Base-by-base conservation (phyloP, 306 rosid species). In the Pyrus bretschneideri region DNA sequence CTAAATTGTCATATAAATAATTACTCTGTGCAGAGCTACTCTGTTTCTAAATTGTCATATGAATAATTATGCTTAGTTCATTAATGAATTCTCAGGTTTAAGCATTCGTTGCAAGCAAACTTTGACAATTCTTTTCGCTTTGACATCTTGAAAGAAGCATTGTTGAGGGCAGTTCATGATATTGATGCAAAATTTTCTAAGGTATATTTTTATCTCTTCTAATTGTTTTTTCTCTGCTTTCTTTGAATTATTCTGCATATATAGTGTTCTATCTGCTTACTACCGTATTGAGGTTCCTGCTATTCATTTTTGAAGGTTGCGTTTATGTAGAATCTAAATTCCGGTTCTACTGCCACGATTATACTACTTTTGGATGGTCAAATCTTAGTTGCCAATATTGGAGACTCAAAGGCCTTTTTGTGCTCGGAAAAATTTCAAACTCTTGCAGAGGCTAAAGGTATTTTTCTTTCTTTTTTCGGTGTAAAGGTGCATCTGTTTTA, bases 341-440 rank as follows among this genome's bases (percentile, higher is more conserved):
- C 98, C 1, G 95, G 97, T 67, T 94, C 98, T 51, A 92, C 98
- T 0, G 97, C 98, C 49, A 89, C 96, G 52, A 49, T 90, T 75
- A 79, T 85, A 70, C 83, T 94, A 78, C 67, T 92, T 69, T 97
- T 96, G 23, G 95, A 92, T 72, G 98, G 87, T 78, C 93, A 92
- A 75, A 84, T 92, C 78, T 85, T 94, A 87, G 96, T 89, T 80
- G 98, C 96, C 67, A 94, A 94, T 80, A 80, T 94, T 79, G 97
- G 98, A 85, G 98, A 94, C 82, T 92, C 96, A 27, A 92, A 94
- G 87, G 96, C 94, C 68, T 85, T 94, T 62, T 81, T 94, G 86
- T 94, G 98, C 89, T 87, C 96, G 31, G 91, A 92, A 85, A 91
- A 77, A 31, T 86, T 88, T 74, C 93, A 71, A 79, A 80, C 98